These are phyloP conservation scores for Sporothrix inflata DNA, from an alignment of 2,329 filamentous ascomycete genomes.

Conservation along the genomic window DNA sequence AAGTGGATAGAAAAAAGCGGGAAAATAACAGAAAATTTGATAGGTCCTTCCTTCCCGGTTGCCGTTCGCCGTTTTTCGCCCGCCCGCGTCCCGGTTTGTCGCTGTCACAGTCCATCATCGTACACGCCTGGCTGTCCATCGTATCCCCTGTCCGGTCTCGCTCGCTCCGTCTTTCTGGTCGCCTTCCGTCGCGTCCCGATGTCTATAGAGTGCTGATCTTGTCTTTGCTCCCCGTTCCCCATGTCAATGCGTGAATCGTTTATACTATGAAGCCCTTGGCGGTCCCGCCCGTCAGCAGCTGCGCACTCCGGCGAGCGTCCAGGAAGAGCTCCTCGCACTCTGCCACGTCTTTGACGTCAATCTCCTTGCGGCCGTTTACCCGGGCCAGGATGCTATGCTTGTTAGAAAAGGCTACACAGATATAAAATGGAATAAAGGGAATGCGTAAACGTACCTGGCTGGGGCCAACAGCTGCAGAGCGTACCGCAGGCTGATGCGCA, in stretches of 20 bases:
- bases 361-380: constrained; percentile 76
- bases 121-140: background rate
- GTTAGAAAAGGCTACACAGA: constrained; percentile 12
- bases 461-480: constrained; percentile 89
- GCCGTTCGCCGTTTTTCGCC: constrained; percentile 20
- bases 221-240: background rate
- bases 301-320: constrained; percentile 77
- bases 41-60: background rate
- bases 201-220: background rate
- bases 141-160: background rate
- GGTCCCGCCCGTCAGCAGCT: constrained; percentile 65
- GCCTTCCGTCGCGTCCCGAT: background rate
- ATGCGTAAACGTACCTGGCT: constrained; percentile 58
- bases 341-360: constrained; percentile 74
- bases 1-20: too few species aligned
- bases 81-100: background rate
- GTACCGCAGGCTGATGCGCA: constrained; percentile 87
- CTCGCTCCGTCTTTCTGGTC: background rate
- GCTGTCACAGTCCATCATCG: background rate
- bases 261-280: constrained; percentile 67
- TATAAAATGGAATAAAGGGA: constrained; percentile 24
- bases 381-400: constrained; percentile 76
- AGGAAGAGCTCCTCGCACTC: constrained; percentile 86
- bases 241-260: constrained; percentile 34
- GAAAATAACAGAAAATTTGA: background rate